Conservation (phyloP, 495 filamentous ascomycete species). For the Immersiella caudata region DNA sequence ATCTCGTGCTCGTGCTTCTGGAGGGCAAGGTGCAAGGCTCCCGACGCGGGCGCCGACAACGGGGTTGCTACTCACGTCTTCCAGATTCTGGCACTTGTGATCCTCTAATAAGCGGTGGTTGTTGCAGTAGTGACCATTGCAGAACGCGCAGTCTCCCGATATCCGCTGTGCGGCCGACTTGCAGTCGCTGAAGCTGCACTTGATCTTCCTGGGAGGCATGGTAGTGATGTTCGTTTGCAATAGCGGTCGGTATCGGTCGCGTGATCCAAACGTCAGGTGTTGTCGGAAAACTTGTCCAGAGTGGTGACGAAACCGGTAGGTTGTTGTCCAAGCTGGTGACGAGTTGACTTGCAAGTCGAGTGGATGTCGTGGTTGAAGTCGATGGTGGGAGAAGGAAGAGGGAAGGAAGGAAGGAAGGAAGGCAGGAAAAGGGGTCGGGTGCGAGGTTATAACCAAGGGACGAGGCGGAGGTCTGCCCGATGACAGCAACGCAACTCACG, state of each 20-base stretch:
- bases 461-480: slow-evolving; percentile 26
- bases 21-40: slow-evolving; percentile 2
- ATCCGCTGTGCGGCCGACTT: slow-evolving; percentile 82
- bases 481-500: slow-evolving; percentile 25
- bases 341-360: background rate
- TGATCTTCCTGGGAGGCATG: slow-evolving; percentile 76
- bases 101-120: slow-evolving; percentile 92
- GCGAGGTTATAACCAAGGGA: slow-evolving; percentile 20
- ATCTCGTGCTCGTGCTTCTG: slow-evolving; percentile 4
- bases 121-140: slow-evolving; percentile 88
- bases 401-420: background rate
- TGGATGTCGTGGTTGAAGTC: slow-evolving; percentile 6
- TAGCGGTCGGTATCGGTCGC: slow-evolving; percentile 11
- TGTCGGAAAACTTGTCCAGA: background rate
- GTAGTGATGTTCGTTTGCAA: slow-evolving; percentile 40
- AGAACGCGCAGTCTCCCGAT: slow-evolving; percentile 95
- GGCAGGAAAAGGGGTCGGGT: slow-evolving; percentile 4
- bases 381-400: slow-evolving; percentile 22
- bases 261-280: background rate
- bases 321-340: slow-evolving; percentile 18
- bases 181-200: slow-evolving; percentile 89
- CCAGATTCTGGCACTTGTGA: slow-evolving; percentile 90
- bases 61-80: slow-evolving; percentile 64
- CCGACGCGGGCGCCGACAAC: background rate
- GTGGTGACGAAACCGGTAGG: background rate